Evolutionary conservation across 371 early-diverging fungal genomes (phyloP).

Genomic region (Blakeslea trispora): DNA sequence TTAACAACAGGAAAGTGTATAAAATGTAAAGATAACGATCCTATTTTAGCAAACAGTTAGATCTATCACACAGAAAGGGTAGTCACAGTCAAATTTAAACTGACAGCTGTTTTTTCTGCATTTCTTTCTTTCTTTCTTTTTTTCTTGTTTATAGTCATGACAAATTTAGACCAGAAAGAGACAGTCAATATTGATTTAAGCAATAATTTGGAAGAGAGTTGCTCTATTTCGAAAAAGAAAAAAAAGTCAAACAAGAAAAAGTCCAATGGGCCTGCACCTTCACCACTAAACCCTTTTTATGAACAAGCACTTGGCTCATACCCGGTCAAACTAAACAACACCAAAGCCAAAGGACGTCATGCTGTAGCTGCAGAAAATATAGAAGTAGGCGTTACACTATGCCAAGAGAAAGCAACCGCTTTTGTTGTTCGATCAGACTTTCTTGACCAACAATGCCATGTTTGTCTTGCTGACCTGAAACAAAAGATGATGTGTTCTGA

Average conservation of each 20-base stretch:
- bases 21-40: too few species aligned
- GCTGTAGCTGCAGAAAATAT: constrained; percentile 56
- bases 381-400: constrained; percentile 52
- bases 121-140: not conserved
- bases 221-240: constrained; percentile 1
- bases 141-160: not conserved
- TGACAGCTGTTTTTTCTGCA: too few species aligned
- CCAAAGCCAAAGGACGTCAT: constrained; percentile 64
- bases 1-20: too few species aligned
- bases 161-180: not conserved
- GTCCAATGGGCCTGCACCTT: not conserved
- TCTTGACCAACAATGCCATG: constrained; percentile 60
- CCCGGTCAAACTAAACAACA: constrained; percentile 37
- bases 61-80: too few species aligned
- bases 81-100: too few species aligned
- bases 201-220: not conserved
- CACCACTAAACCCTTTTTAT: constrained; percentile 22
- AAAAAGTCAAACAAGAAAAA: constrained; percentile 24
- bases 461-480: constrained; percentile 50
- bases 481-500: constrained; percentile 47
- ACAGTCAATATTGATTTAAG: not conserved
- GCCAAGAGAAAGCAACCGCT: constrained; percentile 57
- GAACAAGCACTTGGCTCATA: constrained; percentile 22
- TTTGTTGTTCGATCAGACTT: constrained; percentile 61
- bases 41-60: too few species aligned